Percentiles rank a stretch among this genome's conserved stretches.
phyloP scores from a whole-genome alignment of 441 rosid genomes.

The Pelargonium australe region DNA sequence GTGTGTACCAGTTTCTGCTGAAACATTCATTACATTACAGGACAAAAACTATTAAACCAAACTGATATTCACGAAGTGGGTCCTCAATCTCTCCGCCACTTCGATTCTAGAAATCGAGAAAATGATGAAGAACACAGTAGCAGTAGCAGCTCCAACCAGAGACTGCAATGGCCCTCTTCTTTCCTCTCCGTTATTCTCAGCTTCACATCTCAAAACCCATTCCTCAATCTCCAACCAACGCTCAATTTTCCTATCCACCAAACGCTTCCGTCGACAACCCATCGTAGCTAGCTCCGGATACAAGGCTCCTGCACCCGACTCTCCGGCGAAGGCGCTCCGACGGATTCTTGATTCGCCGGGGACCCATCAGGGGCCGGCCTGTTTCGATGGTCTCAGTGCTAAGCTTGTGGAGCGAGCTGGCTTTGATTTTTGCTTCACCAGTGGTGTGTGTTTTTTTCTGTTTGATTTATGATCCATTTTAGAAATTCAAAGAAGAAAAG shows the following conservation, averaged over 20 bases:
- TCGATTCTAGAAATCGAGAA: not conserved
- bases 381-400: constrained; percentile 94
- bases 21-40: too few species aligned
- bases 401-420: constrained; percentile 76
- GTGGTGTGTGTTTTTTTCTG: constrained; percentile 16
- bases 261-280: not conserved
- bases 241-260: not conserved
- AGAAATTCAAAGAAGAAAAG: too few species aligned
- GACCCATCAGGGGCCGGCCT: constrained; percentile 84
- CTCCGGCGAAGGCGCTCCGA: constrained; percentile 56
- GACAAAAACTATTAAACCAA: not conserved
- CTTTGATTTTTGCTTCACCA: constrained; percentile 66
- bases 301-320: constrained; percentile 5
- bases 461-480: not conserved
- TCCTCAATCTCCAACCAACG: not conserved
- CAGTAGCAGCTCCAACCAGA: not conserved
- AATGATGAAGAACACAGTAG: not conserved
- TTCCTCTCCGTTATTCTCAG: not conserved
- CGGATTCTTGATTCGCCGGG: constrained; percentile 63
- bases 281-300: constrained; percentile 16
- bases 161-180: not conserved
- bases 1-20: too few species aligned
- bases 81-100: too few species aligned
- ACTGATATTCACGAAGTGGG: not conserved
- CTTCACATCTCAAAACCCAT: not conserved